These are phyloP conservation scores for Myrica gale DNA, from an alignment of 306 rosid species.

Conservation along the genomic window DNA sequence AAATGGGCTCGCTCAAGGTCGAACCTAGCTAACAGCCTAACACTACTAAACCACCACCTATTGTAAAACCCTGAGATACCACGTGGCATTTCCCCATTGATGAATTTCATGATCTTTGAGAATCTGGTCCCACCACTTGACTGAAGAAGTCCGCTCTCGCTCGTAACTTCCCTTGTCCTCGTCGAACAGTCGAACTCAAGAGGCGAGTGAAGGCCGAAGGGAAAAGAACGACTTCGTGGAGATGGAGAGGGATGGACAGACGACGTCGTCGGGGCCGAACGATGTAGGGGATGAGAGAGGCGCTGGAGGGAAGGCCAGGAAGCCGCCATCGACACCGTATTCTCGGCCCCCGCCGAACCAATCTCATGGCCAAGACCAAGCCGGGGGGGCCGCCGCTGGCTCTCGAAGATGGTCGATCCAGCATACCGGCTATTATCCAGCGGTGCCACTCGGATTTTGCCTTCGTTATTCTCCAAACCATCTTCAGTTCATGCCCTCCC, in stretches of 20 bases:
- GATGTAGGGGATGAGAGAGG: conserved; percentile 30
- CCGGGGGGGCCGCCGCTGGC: conserved; percentile 47
- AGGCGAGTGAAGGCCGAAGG: not conserved
- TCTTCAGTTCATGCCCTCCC: conserved; percentile 25
- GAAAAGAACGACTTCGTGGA: not conserved
- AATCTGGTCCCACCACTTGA: not conserved
- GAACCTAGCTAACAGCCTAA: too few relatives aligned
- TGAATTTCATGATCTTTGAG: not conserved
- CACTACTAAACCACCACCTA: too few relatives aligned
- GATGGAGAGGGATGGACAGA: conserved; percentile 24
- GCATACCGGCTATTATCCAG: conserved; percentile 65
- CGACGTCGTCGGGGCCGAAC: conserved; percentile 17
- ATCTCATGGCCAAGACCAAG: conserved; percentile 26
- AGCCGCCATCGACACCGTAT: conserved; percentile 39
- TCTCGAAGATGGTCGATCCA: conserved; percentile 75
- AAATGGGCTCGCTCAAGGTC: too few relatives aligned
- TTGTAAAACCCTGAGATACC: not conserved
- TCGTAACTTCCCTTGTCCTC: not conserved
- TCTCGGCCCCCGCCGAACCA: conserved; percentile 40
- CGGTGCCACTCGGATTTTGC: conserved; percentile 59
- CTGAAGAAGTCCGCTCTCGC: not conserved
- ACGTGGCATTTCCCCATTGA: not conserved
- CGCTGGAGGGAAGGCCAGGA: conserved; percentile 48
- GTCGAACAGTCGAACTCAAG: not conserved
- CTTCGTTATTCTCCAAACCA: conserved; percentile 46